Conservation (phyloP, 1,284 basidiomycete genomes). For the Cryptococcus neoformans region DNA sequence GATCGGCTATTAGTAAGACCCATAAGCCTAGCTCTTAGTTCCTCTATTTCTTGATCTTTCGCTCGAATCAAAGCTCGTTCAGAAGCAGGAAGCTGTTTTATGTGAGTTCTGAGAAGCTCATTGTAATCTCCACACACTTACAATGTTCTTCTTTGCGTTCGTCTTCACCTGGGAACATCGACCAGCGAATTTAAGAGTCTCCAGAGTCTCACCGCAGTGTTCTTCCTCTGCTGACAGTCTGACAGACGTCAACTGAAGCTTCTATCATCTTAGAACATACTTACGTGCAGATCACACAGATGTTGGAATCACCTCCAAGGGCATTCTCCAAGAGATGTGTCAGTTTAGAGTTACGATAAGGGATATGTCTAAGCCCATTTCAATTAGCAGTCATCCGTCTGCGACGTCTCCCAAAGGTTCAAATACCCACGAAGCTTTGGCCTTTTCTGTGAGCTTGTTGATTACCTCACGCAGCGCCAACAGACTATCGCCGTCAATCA, state of each 20-base stretch:
- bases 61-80: conserved; percentile 49
- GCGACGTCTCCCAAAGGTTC: background rate
- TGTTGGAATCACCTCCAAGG: conserved; percentile 56
- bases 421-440: conserved; percentile 24
- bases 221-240: conserved; percentile 48
- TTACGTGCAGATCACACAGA: conserved; percentile 57
- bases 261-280: background rate
- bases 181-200: conserved; percentile 58
- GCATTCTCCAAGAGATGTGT: conserved; percentile 57
- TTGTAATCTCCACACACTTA: conserved; percentile 22
- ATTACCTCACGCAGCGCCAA: conserved; percentile 57
- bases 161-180: conserved; percentile 57
- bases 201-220: conserved; percentile 56
- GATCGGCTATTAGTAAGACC: conserved; percentile 11
- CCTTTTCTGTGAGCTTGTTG: conserved; percentile 55
- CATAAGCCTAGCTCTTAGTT: conserved; percentile 43
- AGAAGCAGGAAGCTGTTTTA: conserved; percentile 35
- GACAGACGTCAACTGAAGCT: background rate
- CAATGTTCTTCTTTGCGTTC: conserved; percentile 55
- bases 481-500: conserved; percentile 34
- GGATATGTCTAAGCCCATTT: conserved; percentile 48
- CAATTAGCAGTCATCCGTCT: background rate
- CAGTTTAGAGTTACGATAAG: conserved; percentile 57
- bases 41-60: conserved; percentile 51
- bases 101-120: background rate